Percentiles rank a stretch among this genome's conserved stretches.
These are phyloP conservation scores for Protomyces inouyei DNA, from an alignment of 1,139 yeast species.

Conservation along the genomic window DNA sequence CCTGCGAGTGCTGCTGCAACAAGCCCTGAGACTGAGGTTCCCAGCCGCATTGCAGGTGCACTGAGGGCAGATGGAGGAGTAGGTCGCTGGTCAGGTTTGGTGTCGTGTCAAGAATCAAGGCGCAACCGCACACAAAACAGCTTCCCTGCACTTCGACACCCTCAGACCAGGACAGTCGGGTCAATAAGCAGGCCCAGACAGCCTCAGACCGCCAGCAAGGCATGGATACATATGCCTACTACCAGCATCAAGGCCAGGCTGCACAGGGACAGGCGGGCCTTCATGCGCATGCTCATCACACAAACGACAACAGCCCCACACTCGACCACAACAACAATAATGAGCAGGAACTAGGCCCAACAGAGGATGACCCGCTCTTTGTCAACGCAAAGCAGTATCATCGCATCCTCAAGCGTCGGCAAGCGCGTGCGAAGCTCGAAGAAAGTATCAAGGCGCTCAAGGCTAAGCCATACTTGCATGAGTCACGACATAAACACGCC, in stretches of 20 bases:
- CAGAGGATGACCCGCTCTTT: conserved; percentile 80
- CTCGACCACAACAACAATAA: background rate
- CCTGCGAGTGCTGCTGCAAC: background rate
- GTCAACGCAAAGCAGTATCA: conserved; percentile 98
- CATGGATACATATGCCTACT: background rate
- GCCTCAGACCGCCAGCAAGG: background rate
- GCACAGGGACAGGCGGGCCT: background rate
- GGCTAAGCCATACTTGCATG: conserved; percentile 90
- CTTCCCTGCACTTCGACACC: background rate
- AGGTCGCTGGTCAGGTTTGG: background rate
- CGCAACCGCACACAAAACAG: background rate
- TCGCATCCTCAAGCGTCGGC: conserved; percentile 83
- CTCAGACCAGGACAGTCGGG: too few relatives aligned
- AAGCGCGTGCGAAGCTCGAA: conserved; percentile 89
- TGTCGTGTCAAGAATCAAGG: background rate
- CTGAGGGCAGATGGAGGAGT: too few relatives aligned
- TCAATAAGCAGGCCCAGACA: too few relatives aligned
- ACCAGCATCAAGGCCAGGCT: background rate
- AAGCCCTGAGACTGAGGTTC: background rate
- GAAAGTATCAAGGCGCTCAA: conserved; percentile 63
- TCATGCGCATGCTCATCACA: background rate
- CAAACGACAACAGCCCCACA: background rate
- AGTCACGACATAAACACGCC: conserved; percentile 96
- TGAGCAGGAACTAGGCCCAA: background rate
- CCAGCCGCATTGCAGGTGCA: background rate